Evolutionary conservation across 345 rosid genomes (phyloP).

Genomic region (Dipteronia dyeriana): DNA sequence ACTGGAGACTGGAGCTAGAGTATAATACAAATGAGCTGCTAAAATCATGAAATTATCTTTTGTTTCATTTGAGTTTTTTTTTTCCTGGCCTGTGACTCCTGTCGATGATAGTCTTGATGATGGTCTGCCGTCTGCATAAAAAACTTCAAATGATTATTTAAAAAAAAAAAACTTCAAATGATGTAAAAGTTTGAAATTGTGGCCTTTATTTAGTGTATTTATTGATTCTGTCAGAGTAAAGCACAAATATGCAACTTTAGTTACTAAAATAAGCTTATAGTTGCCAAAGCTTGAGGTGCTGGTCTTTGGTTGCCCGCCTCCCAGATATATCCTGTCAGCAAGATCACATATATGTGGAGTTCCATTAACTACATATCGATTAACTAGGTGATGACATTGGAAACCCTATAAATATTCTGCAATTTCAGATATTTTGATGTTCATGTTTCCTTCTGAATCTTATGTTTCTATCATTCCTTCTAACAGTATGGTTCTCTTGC

Average conservation of each 20-base stretch:
- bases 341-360: background rate
- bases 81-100: background rate
- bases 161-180: background rate
- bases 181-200: background rate
- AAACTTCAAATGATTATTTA: background rate
- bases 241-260: background rate
- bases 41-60: background rate
- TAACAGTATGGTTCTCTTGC: background rate
- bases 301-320: background rate
- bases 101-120: background rate
- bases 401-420: background rate
- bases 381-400: background rate
- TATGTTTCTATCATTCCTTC: background rate
- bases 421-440: background rate
- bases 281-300: background rate
- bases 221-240: background rate
- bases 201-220: background rate
- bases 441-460: background rate
- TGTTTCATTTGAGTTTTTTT: background rate
- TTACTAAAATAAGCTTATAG: background rate
- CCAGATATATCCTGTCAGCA: background rate
- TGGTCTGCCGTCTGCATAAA: background rate
- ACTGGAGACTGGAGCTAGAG: background rate
- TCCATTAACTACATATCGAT: background rate
- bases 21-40: background rate